These are phyloP conservation scores for Glebionis coronaria DNA, from an alignment of 129 eudicot genomes.

Conservation along the genomic window DNA sequence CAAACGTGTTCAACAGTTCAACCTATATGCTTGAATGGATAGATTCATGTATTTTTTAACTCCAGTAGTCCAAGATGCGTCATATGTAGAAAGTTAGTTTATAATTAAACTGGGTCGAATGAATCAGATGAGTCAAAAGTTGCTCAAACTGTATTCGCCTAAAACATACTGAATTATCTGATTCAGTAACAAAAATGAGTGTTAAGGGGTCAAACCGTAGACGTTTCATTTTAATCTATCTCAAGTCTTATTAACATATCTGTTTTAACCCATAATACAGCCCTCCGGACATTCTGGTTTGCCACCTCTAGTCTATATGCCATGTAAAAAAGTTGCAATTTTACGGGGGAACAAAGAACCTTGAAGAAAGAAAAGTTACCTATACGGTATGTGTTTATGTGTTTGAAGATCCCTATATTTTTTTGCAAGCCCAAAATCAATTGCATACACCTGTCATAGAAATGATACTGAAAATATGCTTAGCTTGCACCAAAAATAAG, in stretches of 20 bases:
- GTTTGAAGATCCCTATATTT: constrained; percentile 93
- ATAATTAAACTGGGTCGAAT: neutral
- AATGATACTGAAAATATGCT: neutral
- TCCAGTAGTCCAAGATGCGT: neutral
- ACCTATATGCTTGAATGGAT: neutral
- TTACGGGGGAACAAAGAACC: constrained; percentile 17
- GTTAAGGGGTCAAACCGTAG: neutral
- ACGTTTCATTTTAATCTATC: too few relatives aligned
- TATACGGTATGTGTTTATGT: constrained; percentile 86
- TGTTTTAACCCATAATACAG: neutral
- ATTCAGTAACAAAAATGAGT: neutral
- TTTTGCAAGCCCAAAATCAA: constrained; percentile 88
- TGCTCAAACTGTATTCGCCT: neutral
- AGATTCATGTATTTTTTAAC: neutral
- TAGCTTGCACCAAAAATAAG: constrained; percentile 4
- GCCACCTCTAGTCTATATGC: neutral
- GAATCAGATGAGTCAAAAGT: neutral
- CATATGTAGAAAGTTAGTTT: neutral
- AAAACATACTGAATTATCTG: constrained; percentile 1
- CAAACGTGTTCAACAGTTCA: neutral
- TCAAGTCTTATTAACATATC: neutral
- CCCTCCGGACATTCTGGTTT: neutral
- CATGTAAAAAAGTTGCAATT: neutral
- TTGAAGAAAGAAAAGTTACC: constrained; percentile 34
- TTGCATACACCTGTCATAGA: constrained; percentile 58